These are phyloP conservation scores for Vaccinium vitisidaea DNA, from an alignment of 148 eudicot genomes.

Conservation along the genomic window DNA sequence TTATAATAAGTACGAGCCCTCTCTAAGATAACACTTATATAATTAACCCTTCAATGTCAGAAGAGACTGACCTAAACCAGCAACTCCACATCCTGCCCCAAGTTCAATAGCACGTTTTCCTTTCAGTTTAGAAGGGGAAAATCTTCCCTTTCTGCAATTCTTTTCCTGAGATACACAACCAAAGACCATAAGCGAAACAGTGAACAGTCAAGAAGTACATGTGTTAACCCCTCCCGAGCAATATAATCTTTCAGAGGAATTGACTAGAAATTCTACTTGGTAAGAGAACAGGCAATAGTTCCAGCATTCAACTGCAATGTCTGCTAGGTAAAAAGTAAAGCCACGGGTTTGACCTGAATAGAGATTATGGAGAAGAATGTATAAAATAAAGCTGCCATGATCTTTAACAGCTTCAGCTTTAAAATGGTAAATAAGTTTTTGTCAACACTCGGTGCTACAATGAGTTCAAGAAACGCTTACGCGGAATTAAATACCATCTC, in stretches of 20 bases:
- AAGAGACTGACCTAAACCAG: slow-evolving; percentile 74
- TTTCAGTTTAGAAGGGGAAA: slow-evolving; percentile 78
- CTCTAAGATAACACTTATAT: background rate
- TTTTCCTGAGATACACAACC: slow-evolving; percentile 53
- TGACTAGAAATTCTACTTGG: background rate
- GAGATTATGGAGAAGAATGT: background rate
- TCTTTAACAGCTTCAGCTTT: background rate
- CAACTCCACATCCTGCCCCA: slow-evolving; percentile 99
- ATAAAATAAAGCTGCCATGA: background rate
- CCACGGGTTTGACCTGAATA: background rate
- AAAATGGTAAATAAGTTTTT: background rate
- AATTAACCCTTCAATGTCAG: slow-evolving; percentile 2
- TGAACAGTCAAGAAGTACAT: background rate
- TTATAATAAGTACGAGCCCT: background rate
- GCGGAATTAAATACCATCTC: background rate
- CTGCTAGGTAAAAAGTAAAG: background rate
- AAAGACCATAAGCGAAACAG: background rate
- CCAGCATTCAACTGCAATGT: background rate
- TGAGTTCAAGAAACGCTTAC: slow-evolving; percentile 10
- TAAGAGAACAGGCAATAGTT: background rate
- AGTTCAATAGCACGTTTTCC: slow-evolving; percentile 92
- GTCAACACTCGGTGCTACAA: background rate
- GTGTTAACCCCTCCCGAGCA: background rate
- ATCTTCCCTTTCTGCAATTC: slow-evolving; percentile 85
- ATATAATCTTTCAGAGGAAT: background rate